Evolutionary conservation across 257 asterid species (phyloP), one percentile per base, ranked within the genome.

Genomic region (Rauvolfia tetraphylla): DNA sequence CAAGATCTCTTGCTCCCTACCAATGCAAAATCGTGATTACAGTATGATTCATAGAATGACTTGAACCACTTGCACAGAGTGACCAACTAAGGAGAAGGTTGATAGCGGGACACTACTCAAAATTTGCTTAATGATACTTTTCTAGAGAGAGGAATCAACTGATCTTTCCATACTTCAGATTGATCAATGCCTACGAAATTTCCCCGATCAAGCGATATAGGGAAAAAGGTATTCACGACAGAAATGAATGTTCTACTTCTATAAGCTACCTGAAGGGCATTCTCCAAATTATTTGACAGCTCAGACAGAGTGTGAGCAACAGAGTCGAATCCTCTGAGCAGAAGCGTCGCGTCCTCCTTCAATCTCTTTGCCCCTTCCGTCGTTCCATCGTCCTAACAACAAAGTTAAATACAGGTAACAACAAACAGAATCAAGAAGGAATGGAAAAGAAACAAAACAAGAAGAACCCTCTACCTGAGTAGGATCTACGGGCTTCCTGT

Each of bases 1-100:
- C 84, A 63, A 95, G 88, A 78, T 85, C 85, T 84, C 88, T 86
- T 68, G 98, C 97, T 74, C 98, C 96, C 99, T 95, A 75, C 48
- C 72, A 63, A 68, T 41, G 51, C 65, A 36, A 1, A 61, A 27
- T 34, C 33, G 5, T 20, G 20, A 38, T 38, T 71, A 22, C 42
- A 42, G 73, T 17, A 49, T 36, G 22, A 29, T 17, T 53, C 23
- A 7, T 38, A 41, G 42, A 9, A 61, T 31, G 62, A 27, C 13
- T 58, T 10, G 18, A 0, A 58, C 36, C 13, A 58, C 5, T 58
- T 27, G 20, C 36, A 27, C 20, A 27, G 36, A 23, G 65, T 22
- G 22, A 17, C 22, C 7, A 46, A 3, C 18, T 46, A 7, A 31
- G 15, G 5, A 48, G 36, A 71, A 25, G 53, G 4, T 41, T 41